phyloP scores from a whole-genome alignment of 352 stramenopile genomes.

The Globisporangium camurandrum region DNA sequence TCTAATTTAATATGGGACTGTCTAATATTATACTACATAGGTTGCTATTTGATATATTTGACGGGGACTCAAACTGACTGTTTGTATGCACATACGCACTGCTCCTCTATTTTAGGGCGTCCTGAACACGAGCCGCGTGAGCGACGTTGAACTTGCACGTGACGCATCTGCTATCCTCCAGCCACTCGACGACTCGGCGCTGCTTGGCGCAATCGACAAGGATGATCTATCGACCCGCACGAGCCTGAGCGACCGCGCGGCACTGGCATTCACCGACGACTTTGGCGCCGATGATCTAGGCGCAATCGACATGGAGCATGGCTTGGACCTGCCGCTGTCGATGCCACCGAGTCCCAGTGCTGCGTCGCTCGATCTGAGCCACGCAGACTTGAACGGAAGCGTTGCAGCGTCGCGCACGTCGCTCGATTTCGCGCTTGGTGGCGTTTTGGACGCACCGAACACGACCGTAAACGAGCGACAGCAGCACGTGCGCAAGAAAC shows the following conservation, averaged over 20 bases:
- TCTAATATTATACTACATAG: no score
- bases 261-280: slow-evolving; percentile 53
- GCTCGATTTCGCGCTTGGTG: slow-evolving; percentile 51
- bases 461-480: slow-evolving; percentile 8
- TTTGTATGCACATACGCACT: neutral
- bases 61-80: no score
- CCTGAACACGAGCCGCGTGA: slow-evolving; percentile 61
- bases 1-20: neutral
- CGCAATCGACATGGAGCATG: no score
- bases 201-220: slow-evolving; percentile 42
- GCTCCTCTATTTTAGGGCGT: slow-evolving; percentile 12
- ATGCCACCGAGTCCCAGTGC: slow-evolving; percentile 28
- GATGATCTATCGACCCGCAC: slow-evolving; percentile 19
- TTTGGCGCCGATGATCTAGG: slow-evolving; percentile 47
- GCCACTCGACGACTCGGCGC: slow-evolving; percentile 45
- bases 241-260: slow-evolving; percentile 25
- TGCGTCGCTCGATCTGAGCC: slow-evolving; percentile 55
- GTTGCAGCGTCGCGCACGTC: slow-evolving; percentile 59
- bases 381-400: slow-evolving; percentile 50
- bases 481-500: slow-evolving; percentile 52
- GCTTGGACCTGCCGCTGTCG: slow-evolving; percentile 30
- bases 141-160: slow-evolving; percentile 78
- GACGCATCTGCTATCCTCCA: slow-evolving; percentile 49
- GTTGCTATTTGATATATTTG: no score
- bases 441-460: slow-evolving; percentile 24